These are phyloP conservation scores for Aurifilum marmelostoma DNA, from an alignment of 2,329 filamentous ascomycete species.

Conservation along the genomic window DNA sequence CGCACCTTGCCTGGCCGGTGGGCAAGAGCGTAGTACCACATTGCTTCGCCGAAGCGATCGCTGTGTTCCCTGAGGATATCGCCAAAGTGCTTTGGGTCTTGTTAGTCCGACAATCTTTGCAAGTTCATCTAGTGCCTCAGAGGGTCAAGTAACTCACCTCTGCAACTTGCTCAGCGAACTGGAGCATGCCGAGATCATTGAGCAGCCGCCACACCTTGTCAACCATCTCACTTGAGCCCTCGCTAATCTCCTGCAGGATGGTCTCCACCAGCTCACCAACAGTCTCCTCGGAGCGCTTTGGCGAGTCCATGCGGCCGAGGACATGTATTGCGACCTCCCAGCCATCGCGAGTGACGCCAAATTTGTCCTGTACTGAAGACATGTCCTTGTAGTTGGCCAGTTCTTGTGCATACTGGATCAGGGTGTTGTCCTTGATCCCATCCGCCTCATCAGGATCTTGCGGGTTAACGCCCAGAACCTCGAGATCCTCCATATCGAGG, in stretches of 20 bases:
- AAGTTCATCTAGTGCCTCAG: neutral
- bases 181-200: conserved; percentile 74
- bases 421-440: conserved; percentile 77
- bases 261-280: conserved; percentile 73
- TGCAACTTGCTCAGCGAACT: conserved; percentile 78
- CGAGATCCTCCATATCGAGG: conserved; percentile 81
- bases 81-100: conserved; percentile 72
- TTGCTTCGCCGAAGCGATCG: conserved; percentile 79
- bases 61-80: conserved; percentile 73
- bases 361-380: conserved; percentile 38
- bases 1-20: conserved; percentile 79
- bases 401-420: conserved; percentile 74
- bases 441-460: conserved; percentile 62
- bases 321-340: conserved; percentile 91
- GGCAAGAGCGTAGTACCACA: conserved; percentile 89
- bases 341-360: conserved; percentile 60
- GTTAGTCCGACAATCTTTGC: conserved; percentile 33
- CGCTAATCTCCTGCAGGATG: conserved; percentile 62
- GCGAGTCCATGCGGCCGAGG: conserved; percentile 78
- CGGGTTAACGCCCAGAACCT: conserved; percentile 72
- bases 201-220: conserved; percentile 82
- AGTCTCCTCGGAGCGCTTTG: conserved; percentile 69
- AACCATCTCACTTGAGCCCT: conserved; percentile 71
- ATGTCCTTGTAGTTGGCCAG: conserved; percentile 61
- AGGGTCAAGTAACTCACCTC: conserved; percentile 63